These are phyloP conservation scores for Lotmaria passim DNA, from an alignment of 208 protist genomes.

Conservation along the genomic window DNA sequence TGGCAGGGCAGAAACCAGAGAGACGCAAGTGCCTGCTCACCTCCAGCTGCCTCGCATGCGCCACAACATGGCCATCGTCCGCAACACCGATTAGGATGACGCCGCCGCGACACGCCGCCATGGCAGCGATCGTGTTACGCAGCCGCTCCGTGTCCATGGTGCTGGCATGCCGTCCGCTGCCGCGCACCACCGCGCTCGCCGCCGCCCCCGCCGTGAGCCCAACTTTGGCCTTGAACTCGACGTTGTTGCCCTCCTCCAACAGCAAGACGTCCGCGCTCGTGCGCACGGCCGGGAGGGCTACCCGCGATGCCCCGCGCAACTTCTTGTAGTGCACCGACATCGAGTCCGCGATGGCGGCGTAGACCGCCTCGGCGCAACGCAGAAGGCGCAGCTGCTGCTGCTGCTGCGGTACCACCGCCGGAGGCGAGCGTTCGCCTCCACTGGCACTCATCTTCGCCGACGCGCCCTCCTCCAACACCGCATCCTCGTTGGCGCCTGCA, in stretches of 20 bases:
- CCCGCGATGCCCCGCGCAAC: conserved; percentile 38
- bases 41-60: conserved; percentile 53
- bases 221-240: conserved; percentile 82
- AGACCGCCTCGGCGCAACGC: conserved; percentile 38
- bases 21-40: conserved; percentile 48
- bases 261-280: conserved; percentile 51
- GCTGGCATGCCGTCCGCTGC: not conserved
- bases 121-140: conserved; percentile 81
- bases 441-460: not conserved
- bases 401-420: conserved; percentile 16
- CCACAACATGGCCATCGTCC: conserved; percentile 70
- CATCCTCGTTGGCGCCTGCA: no score
- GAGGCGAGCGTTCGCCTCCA: not conserved
- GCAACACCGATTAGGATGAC: conserved; percentile 78
- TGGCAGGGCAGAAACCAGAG: conserved; percentile 84
- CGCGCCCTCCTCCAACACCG: no score
- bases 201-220: not conserved
- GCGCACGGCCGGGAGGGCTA: conserved; percentile 35
- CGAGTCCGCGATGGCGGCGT: conserved; percentile 58
- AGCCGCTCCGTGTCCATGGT: conserved; percentile 76
- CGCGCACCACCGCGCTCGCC: not conserved
- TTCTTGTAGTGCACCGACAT: conserved; percentile 69
- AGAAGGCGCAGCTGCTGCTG: conserved; percentile 24
- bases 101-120: conserved; percentile 79
- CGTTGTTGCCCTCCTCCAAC: conserved; percentile 61